Percentiles rank a stretch among this genome's conserved stretches.
These are phyloP conservation scores for Solanum verrucosum DNA, from an alignment of 257 asterid genomes.

Conservation along the genomic window DNA sequence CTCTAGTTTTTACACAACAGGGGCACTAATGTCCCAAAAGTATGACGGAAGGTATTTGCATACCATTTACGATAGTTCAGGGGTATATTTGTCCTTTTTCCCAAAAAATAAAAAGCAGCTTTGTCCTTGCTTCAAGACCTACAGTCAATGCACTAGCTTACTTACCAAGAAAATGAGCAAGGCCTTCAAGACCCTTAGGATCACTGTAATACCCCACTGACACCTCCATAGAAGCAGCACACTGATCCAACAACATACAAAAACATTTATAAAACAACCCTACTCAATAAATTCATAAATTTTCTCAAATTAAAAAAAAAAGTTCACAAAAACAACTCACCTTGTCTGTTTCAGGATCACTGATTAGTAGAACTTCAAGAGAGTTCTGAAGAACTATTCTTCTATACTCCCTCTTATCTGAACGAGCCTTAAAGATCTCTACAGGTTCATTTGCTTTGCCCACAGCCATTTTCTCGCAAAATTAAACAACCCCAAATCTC, in stretches of 20 bases:
- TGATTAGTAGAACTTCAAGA: conserved; percentile 76
- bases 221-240: conserved; percentile 94
- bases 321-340: conserved; percentile 35
- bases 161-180: conserved; percentile 95
- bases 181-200: conserved; percentile 93
- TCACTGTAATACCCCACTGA: conserved; percentile 85
- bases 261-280: not conserved
- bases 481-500: not conserved
- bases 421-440: conserved; percentile 78
- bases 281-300: not conserved
- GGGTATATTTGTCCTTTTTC: too few species aligned
- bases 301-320: not conserved
- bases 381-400: conserved; percentile 63
- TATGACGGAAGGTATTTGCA: too few species aligned
- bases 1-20: too few species aligned
- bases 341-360: conserved; percentile 94
- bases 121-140: not conserved
- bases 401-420: conserved; percentile 65
- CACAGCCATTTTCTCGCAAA: conserved; percentile 30
- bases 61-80: too few species aligned
- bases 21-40: too few species aligned
- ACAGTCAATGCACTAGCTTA: not conserved
- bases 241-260: conserved; percentile 27
- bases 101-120: not conserved
- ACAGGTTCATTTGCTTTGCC: conserved; percentile 24